phyloP scores from a whole-genome alignment of 257 asterid species.

The Buddleja alternifolia region DNA sequence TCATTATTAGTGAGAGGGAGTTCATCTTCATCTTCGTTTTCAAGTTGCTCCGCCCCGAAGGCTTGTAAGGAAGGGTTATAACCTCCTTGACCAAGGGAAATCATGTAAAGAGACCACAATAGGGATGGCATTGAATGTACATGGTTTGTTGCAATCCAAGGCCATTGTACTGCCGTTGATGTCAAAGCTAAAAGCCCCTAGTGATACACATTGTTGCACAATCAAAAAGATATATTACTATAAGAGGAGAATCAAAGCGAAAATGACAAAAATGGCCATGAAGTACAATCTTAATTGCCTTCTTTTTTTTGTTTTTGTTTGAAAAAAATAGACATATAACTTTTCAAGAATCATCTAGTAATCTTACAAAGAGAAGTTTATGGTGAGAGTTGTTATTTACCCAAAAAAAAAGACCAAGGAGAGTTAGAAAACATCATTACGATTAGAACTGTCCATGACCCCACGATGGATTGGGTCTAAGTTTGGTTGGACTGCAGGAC shows the following conservation, averaged over 20 bases:
- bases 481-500: too few relatives aligned
- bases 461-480: too few relatives aligned
- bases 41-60: constrained; percentile 84
- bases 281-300: too few relatives aligned
- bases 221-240: not conserved
- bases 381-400: too few relatives aligned
- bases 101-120: constrained; percentile 64
- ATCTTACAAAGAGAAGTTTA: too few relatives aligned
- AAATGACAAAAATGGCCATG: too few relatives aligned
- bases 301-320: too few relatives aligned
- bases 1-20: constrained; percentile 39
- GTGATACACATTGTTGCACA: not conserved
- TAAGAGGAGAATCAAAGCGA: not conserved
- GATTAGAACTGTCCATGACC: too few relatives aligned
- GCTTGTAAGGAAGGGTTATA: constrained; percentile 94
- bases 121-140: constrained; percentile 47
- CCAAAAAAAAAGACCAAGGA: too few relatives aligned
- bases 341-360: too few relatives aligned
- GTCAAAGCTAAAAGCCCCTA: constrained; percentile 89
- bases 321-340: too few relatives aligned
- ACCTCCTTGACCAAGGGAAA: constrained; percentile 83
- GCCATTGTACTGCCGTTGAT: constrained; percentile 63
- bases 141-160: constrained; percentile 45
- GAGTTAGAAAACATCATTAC: too few relatives aligned
- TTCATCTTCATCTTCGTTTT: constrained; percentile 37